These are phyloP conservation scores for Sarocladium strictum DNA, from an alignment of 2,329 filamentous ascomycete species.

Conservation along the genomic window DNA sequence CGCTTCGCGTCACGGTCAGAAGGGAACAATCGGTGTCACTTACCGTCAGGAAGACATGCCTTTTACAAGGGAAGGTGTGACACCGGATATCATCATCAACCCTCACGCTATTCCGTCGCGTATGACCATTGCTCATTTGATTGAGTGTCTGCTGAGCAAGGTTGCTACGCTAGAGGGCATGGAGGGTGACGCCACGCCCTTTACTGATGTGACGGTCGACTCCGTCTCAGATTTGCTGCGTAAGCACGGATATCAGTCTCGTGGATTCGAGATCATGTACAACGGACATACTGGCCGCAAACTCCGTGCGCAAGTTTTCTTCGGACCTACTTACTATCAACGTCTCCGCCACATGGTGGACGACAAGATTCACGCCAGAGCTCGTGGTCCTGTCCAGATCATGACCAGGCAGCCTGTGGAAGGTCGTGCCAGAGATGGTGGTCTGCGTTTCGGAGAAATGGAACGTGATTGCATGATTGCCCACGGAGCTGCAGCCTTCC, in stretches of 20 bases:
- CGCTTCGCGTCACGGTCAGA: conserved; percentile 97
- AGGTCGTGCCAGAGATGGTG: conserved; percentile 95
- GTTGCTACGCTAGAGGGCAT: conserved; percentile 88
- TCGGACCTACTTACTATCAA: conserved; percentile 98
- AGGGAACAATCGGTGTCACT: conserved; percentile 98
- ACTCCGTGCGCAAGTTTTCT: conserved; percentile 88
- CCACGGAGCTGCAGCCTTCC: conserved; percentile 93
- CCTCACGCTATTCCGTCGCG: conserved; percentile 98
- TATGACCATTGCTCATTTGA: conserved; percentile 99
- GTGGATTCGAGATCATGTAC: conserved; percentile 98
- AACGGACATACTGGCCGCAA: conserved; percentile 96
- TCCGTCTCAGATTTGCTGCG: conserved; percentile 81
- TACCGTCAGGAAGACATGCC: conserved; percentile 99
- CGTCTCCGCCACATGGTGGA: conserved; percentile 99
- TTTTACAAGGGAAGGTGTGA: conserved; percentile 85
- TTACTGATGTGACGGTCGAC: conserved; percentile 95
- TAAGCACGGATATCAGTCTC: conserved; percentile 89
- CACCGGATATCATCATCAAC: conserved; percentile 96
- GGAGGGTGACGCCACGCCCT: conserved; percentile 95
- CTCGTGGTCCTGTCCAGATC: conserved; percentile 93
- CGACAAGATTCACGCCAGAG: conserved; percentile 99
- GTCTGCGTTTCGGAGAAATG: conserved; percentile 99
- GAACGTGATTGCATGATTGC: conserved; percentile 99
- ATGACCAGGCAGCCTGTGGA: conserved; percentile 96
- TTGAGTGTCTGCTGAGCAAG: conserved; percentile 96